phyloP scores from a whole-genome alignment of 495 filamentous ascomycete species.

The Penicillium steckii region DNA sequence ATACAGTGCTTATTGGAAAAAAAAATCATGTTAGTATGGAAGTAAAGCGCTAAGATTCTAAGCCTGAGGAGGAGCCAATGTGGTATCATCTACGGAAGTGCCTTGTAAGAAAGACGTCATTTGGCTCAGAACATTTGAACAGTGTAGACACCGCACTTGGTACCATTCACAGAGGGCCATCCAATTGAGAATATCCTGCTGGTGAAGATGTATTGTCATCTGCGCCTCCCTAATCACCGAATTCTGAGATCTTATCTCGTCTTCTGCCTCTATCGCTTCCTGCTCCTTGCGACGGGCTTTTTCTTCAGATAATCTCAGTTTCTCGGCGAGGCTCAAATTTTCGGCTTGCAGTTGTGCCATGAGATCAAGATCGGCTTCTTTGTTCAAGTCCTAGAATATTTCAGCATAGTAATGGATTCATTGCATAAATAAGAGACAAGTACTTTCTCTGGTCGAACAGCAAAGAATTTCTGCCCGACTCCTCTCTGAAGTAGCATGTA shows the following conservation, averaged over 20 bases:
- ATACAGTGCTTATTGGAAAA: too few relatives aligned
- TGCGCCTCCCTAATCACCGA: not conserved
- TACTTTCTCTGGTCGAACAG: not conserved
- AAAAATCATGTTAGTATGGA: too few relatives aligned
- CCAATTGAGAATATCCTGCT: not conserved
- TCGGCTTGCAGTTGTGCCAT: not conserved
- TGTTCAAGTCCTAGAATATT: not conserved
- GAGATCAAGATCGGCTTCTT: not conserved
- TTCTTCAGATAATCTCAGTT: not conserved
- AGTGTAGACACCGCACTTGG: not conserved
- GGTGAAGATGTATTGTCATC: not conserved
- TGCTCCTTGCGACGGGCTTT: not conserved
- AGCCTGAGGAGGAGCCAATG: too few relatives aligned
- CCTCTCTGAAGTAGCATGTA: not conserved
- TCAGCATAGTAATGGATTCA: not conserved
- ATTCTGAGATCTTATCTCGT: not conserved
- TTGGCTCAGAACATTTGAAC: not conserved
- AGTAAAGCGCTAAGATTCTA: too few relatives aligned
- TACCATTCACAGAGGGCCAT: slow-evolving; percentile 4
- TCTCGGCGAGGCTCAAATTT: not conserved
- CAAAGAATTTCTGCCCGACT: not conserved
- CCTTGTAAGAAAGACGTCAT: not conserved
- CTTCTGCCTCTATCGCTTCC: not conserved
- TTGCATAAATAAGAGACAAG: not conserved
- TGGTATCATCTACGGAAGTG: too few relatives aligned